Evolutionary conservation across 2,329 filamentous ascomycete genomes (phyloP), one percentile per base, ranked within the genome.

Genomic region (Cercospora citrullina): DNA sequence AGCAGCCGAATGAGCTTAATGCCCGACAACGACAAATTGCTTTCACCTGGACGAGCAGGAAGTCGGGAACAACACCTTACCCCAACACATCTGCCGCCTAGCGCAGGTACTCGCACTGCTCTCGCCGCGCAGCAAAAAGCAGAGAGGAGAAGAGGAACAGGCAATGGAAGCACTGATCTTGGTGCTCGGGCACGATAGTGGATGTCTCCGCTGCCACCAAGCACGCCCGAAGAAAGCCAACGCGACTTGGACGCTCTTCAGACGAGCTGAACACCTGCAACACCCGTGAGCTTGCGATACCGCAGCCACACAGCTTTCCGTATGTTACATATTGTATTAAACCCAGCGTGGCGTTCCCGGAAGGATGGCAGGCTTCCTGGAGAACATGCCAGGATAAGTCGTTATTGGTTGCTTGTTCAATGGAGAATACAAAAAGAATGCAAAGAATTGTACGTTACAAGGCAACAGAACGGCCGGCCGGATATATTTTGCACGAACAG

Each of bases 11-110:
- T 70, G 66, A 68, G 66, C 55, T 63, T 70, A 4, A 68, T 68
- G 63, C 70, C 66, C 6, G 64, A 66, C 28, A 59, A 59, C 48
- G 60, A 65, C 18, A 62, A 33, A 21, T 21, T 68, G 16, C 60
- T 68, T 7, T 63, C 63, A 14, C 67, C 68, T 23, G 68, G 63
- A 1, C 55, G 61, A 10, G 48, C 57, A 23, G 42, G 42, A 7
- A 33, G 60, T 26, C 42, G 39, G 16, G 61, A 65, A 10, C 60
- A 66, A n/a, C 65, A 69, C 16, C 68, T 68, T 36, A 70, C 70
- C 14, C 70, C 70, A 26, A 72, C 70, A 42, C 70, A 72, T 33
- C 51, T 69, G 30, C 70, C 70, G 30, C 66, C 69, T 7, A 65
- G 62, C 53, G 66, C 69, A n/a, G 64, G 66, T 4, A 65, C 69